A percentile compares a stretch with the other conserved stretches of the same genome.
Conservation (phyloP, 2,329 filamentous ascomycete genomes). For the Talaromyces sp. region DNA sequence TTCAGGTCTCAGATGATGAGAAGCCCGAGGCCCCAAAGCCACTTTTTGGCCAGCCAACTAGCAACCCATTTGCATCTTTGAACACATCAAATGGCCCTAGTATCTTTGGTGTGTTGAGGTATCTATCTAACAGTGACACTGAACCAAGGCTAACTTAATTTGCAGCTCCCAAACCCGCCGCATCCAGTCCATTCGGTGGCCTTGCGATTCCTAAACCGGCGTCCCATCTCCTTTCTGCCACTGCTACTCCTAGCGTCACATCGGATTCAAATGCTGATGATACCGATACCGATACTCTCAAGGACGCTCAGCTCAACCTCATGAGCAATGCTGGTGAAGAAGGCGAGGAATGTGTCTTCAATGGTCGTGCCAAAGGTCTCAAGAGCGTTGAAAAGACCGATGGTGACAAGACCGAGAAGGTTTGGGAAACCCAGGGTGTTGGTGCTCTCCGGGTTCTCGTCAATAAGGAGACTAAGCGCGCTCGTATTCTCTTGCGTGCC, state of each 20-base stretch:
- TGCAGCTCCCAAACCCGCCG: conserved; percentile 1
- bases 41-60: conserved; percentile 4
- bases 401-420: conserved; percentile 2
- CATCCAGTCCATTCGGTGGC: not conserved
- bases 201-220: conserved; percentile 4
- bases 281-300: conserved; percentile 15
- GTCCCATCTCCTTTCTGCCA: conserved; percentile 2
- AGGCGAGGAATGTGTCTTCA: conserved; percentile 63
- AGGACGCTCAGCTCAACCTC: conserved; percentile 64
- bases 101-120: conserved; percentile 1
- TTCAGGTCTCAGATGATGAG: conserved; percentile 10
- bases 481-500: conserved; percentile 66
- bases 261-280: conserved; percentile 12
- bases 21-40: conserved; percentile 5
- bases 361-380: conserved; percentile 64
- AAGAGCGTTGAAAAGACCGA: conserved; percentile 46
- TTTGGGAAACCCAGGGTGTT: conserved; percentile 64
- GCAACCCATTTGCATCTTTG: conserved; percentile 1
- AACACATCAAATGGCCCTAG: conserved; percentile 2
- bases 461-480: conserved; percentile 61
- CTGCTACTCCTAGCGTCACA: conserved; percentile 8
- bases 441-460: conserved; percentile 68
- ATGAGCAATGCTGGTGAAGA: conserved; percentile 64
- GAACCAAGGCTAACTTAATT: not conserved
- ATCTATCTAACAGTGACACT: not conserved